Conservation (phyloP, 139 green algal genomes). For the Asterochloris sp. region DNA sequence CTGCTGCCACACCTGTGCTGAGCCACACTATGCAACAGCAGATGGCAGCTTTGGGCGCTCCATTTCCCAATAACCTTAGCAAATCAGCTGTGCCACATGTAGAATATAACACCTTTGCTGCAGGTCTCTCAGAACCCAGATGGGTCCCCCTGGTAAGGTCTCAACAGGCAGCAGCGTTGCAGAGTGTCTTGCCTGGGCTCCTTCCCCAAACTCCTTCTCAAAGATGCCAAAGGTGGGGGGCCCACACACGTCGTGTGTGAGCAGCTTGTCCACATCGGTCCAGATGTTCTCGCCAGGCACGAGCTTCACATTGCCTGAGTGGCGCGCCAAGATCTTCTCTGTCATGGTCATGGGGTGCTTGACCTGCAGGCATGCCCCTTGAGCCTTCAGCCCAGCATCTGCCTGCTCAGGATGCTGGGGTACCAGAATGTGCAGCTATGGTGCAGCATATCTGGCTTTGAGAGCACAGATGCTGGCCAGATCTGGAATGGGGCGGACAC, state of each 20-base stretch:
- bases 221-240: conserved; percentile 93
- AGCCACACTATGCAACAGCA: too few species aligned
- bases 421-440: too few species aligned
- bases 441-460: too few species aligned
- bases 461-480: too few species aligned
- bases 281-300: conserved; percentile 91
- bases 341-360: conserved; percentile 93
- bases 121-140: not conserved
- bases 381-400: too few species aligned
- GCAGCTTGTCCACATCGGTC: conserved; percentile 89
- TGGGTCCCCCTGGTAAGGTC: not conserved
- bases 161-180: not conserved
- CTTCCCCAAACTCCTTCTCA: conserved; percentile 90
- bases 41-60: too few species aligned
- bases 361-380: conserved; percentile 53
- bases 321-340: conserved; percentile 91
- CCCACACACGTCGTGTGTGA: conserved; percentile 95
- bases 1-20: too few species aligned
- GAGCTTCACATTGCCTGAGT: conserved; percentile 64
- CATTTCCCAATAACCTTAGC: too few species aligned
- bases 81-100: too few species aligned
- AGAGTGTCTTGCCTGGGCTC: conserved; percentile 46
- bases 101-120: not conserved
- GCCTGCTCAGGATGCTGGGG: too few species aligned
- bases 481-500: too few species aligned